Evolutionary conservation across 2,329 filamentous ascomycete species (phyloP).

Genomic region (Pseudogymnoascus pannorum): DNA sequence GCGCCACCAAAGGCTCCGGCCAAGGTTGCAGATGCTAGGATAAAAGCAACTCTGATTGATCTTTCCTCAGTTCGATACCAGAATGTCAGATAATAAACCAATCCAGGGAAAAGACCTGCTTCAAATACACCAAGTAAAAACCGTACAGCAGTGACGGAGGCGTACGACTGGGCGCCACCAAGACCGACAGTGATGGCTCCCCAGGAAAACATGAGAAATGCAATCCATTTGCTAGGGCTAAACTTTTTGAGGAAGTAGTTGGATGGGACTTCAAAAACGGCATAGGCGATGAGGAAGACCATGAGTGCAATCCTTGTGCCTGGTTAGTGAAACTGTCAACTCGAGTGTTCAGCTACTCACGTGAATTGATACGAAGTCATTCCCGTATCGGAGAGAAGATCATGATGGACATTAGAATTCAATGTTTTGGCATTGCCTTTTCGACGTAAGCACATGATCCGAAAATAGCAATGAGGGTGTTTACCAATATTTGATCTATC

Average conservation of each 20-base stretch:
- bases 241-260: conserved; percentile 43
- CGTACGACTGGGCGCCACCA: conserved; percentile 32
- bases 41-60: conserved; percentile 25
- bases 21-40: conserved; percentile 26
- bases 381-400: not conserved
- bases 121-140: conserved; percentile 45
- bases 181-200: not conserved
- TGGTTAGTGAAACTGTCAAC: not conserved
- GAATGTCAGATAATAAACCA: conserved; percentile 28
- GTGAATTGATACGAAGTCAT: not conserved
- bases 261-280: conserved; percentile 42
- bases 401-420: not conserved
- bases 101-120: conserved; percentile 36
- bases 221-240: conserved; percentile 34
- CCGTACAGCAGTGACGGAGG: conserved; percentile 37
- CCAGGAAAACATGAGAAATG: not conserved
- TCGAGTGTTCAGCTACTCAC: not conserved
- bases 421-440: conserved; percentile 3
- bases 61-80: conserved; percentile 27
- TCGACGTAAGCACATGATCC: not conserved
- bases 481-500: conserved; percentile 2
- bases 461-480: not conserved
- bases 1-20: conserved; percentile 27
- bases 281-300: conserved; percentile 41
- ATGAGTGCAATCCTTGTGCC: conserved; percentile 35